Base-by-base conservation (phyloP, 1,284 basidiomycete species). In the Papiliotrema terrestris region DNA sequence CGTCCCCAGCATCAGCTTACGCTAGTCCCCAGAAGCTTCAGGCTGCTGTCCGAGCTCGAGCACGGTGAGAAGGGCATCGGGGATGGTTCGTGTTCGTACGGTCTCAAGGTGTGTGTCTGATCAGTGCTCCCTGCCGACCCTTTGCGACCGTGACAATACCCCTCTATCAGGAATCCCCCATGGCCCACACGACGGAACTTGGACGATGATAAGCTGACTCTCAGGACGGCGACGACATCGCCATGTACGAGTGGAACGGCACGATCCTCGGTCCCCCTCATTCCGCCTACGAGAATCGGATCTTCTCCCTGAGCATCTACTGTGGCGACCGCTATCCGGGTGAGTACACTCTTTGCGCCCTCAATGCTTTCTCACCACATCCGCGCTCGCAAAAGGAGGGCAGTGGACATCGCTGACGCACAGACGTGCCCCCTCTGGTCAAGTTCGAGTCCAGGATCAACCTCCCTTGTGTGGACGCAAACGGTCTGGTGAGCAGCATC, bases 11-110 rank as follows among this genome's bases (percentile, higher is more conserved):
- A 1, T 3, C 26, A 25, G 22, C 45, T 29, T 14, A 25, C 45
- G 13, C 2, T 65, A 98, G 95, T 98, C 59, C 95, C 95, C 39
- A 84, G 95, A 71, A 97, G 93, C 79, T 98, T 98, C 80, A 84
- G 91, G 54, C 85, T 98, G 43, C 84, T 97, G 47, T 93, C 97
- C 77, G 94, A 98, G 81, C 88, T 98, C 64, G 95, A 98, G 80
- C 98, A 98, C 79, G 95, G 96, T 67, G 95, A 98, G 82, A 98
- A 98, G 78, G 95, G 96, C 47, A 92, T 98, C 72, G 95, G 95
- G 61, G 95, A 98, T 80, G 95, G 94, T 56, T 91, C 88, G 37
- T 96, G 92, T 80, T 94, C 91, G 32, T 98, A 98, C 69, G 94
- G 94, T 54, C 81, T 96, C 56, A 89, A 90, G 77, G 76, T 78